Evolutionary conservation across 2,329 filamentous ascomycete species (phyloP).

Genomic region (Paecilomyces niveus): DNA sequence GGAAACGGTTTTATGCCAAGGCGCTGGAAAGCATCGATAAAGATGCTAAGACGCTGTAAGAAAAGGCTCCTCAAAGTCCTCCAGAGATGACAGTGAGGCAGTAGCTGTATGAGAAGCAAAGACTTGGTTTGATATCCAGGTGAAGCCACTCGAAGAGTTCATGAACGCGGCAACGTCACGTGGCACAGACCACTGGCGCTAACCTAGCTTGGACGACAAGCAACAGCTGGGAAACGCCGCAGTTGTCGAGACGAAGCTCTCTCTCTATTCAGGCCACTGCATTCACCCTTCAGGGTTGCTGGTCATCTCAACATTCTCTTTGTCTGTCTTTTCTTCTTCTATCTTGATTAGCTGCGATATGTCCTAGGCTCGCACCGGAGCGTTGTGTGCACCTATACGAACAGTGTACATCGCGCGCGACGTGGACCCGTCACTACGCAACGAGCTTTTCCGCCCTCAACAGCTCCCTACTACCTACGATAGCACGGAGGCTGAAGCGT

Average conservation of each 20-base stretch:
- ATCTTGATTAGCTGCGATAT: constrained; percentile 8
- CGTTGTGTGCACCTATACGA: constrained; percentile 12
- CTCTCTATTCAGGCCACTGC: background rate
- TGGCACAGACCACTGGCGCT: constrained; percentile 1
- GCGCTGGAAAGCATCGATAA: background rate
- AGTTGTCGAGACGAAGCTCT: background rate
- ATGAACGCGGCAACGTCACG: background rate
- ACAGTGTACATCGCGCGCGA: constrained; percentile 9
- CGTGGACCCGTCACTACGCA: constrained; percentile 7
- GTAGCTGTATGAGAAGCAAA: background rate
- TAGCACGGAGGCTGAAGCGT: background rate
- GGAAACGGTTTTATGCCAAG: background rate
- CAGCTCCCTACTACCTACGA: constrained; percentile 11
- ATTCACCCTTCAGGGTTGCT: background rate
- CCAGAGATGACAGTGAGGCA: background rate
- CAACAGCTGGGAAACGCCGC: background rate
- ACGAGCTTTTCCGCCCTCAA: constrained; percentile 3
- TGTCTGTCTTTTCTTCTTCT: constrained; percentile 8
- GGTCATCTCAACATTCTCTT: constrained; percentile 5
- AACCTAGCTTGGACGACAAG: background rate
- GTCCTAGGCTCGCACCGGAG: constrained; percentile 9
- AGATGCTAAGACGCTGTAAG: background rate
- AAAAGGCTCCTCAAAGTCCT: background rate
- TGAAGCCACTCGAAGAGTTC: background rate
- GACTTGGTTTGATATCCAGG: background rate